Base-by-base conservation (phyloP, 192 early-diverging fungal genomes). In the Gonapodya sp. region DNA sequence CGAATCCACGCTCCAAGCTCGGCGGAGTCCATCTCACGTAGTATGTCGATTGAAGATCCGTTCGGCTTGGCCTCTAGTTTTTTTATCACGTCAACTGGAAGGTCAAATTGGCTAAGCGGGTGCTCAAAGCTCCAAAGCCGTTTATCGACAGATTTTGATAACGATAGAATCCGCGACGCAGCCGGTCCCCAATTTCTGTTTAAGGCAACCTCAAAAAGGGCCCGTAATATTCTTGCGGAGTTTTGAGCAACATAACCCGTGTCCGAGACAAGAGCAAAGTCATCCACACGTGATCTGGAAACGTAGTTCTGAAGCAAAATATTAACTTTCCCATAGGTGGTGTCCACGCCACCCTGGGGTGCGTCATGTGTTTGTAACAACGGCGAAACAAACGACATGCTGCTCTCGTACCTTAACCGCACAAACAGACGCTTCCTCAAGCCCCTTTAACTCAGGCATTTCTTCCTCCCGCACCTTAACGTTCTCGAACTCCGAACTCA, bases 201-300 rank as follows among this genome's bases (percentile, higher is more conserved):
- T 32, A 98, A 77, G 0, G 96, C 94, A 82, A 98, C 94, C 83
- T 99, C 96, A 84, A 99, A 99, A 73, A 99, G 83, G 0, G 98
- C 97, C 0, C 98, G 90, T 33, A 97, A 86, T 46, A 99, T 94
- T 81, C 98, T 94, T 0, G 92, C 93, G 0, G 95, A 92, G 83
- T 98, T 98, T 85, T 99, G 96, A 0, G 94, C 93, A 18, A 99
- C 95, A 85, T 97, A 99, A 0, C 92, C 93, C 46, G 89, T 88
- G 84, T 99, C 98, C 0, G 98, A 97, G 1, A 96, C 92, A 36
- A 99, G 87, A 0, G 96, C 94, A 90, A 98, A 98, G 86, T 98
- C 96, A 32, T 98, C 93, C 80, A 97, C 85, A 8, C 81, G 86
- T 0, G 91, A 88, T 33, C 92, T 88, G 1, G 95, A 94, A 46